Evolutionary conservation across 140 eudicot species (phyloP).

Genomic region (Ambrosia hybrid): DNA sequence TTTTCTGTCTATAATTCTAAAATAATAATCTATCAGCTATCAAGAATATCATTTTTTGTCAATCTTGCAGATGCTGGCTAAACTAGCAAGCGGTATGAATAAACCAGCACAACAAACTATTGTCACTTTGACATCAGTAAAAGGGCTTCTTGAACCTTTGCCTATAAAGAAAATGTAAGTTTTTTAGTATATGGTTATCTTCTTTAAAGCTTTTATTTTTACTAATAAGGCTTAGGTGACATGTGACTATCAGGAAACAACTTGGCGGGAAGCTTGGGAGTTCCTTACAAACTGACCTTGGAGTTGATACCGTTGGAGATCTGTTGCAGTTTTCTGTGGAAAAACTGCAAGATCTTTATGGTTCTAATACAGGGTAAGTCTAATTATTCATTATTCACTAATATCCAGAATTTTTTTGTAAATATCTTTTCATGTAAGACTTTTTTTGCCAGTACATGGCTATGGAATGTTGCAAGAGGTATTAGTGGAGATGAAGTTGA

Average conservation of each 20-base stretch:
- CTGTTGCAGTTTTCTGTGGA: slow-evolving; percentile 69
- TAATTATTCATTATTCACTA: background rate
- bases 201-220: slow-evolving; percentile 1
- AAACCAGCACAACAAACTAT: slow-evolving; percentile 96
- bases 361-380: slow-evolving; percentile 84
- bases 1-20: too few species aligned
- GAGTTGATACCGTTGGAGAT: slow-evolving; percentile 83
- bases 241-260: slow-evolving; percentile 67
- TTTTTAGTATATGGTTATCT: background rate
- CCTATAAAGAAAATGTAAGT: too few species aligned
- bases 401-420: background rate
- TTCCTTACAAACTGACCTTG: slow-evolving; percentile 71
- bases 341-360: slow-evolving; percentile 82
- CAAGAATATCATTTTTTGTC: background rate
- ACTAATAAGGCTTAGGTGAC: slow-evolving; percentile 12
- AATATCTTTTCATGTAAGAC: background rate
- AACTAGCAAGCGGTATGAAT: slow-evolving; percentile 92
- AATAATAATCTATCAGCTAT: background rate
- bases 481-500: slow-evolving; percentile 90
- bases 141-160: slow-evolving; percentile 57
- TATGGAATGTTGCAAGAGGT: slow-evolving; percentile 95
- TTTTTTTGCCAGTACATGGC: slow-evolving; percentile 65
- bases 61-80: slow-evolving; percentile 82
- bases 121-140: slow-evolving; percentile 74
- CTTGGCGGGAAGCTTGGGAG: slow-evolving; percentile 98